These are phyloP conservation scores for Neotropicomus parvogracilis DNA, from an alignment of 1,284 basidiomycete species.

Conservation along the genomic window DNA sequence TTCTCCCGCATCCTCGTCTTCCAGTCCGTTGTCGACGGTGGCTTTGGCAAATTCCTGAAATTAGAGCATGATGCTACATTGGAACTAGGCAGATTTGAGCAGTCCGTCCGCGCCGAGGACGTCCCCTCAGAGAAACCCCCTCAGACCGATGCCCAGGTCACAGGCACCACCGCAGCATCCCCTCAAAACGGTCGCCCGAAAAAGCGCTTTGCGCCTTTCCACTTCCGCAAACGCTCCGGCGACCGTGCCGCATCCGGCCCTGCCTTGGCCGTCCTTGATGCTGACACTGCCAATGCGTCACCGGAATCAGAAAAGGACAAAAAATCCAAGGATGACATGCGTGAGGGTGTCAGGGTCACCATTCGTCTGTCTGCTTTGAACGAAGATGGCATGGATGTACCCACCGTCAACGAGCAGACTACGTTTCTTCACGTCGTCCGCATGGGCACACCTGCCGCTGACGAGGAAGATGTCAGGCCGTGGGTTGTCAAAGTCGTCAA, in stretches of 20 bases:
- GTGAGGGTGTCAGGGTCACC: conserved; percentile 68
- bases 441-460: conserved; percentile 44
- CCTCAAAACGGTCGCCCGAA: conserved; percentile 23
- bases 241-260: conserved; percentile 60
- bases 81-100: conserved; percentile 67
- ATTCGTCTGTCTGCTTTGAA: conserved; percentile 78
- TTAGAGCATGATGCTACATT: conserved; percentile 72
- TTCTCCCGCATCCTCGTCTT: conserved; percentile 62
- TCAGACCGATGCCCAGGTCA: conserved; percentile 18
- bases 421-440: conserved; percentile 85
- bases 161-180: conserved; percentile 11
- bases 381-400: conserved; percentile 59
- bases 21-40: conserved; percentile 72
- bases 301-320: conserved; percentile 40
- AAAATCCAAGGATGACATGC: conserved; percentile 42
- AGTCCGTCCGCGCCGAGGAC: conserved; percentile 11
- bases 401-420: conserved; percentile 74
- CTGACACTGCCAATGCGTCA: conserved; percentile 31
- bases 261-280: conserved; percentile 73
- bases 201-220: conserved; percentile 63
- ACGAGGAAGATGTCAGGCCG: conserved; percentile 51
- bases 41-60: conserved; percentile 70
- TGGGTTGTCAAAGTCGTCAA: conserved; percentile 91
- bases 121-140: conserved; percentile 15
- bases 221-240: conserved; percentile 53